phyloP scores from a whole-genome alignment of 345 rosid genomes.

The Turritis glabra region DNA sequence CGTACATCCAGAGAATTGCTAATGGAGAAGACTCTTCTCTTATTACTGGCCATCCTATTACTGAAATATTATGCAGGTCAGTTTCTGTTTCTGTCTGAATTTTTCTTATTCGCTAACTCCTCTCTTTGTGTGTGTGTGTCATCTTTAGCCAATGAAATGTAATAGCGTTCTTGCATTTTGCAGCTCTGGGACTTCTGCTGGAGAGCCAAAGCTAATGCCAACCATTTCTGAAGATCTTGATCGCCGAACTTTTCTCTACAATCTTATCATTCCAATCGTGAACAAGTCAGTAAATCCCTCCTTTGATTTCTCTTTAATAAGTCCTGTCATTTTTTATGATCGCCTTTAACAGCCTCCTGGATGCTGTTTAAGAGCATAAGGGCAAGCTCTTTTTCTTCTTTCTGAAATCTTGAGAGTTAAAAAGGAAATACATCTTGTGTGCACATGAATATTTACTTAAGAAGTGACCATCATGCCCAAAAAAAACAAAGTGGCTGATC shows the following conservation, averaged over 20 bases:
- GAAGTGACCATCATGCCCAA: not conserved
- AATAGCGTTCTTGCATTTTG: conserved; percentile 11
- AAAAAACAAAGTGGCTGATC: conserved; percentile 23
- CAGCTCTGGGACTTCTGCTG: conserved; percentile 97
- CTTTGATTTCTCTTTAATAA: not conserved
- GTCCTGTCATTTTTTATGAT: not conserved
- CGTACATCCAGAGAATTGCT: conserved; percentile 74
- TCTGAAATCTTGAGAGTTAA: not conserved
- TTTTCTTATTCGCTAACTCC: conserved; percentile 69
- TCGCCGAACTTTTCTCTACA: conserved; percentile 84
- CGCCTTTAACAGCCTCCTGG: not conserved
- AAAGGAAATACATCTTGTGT: not conserved
- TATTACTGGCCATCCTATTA: conserved; percentile 69
- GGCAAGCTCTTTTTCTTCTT: conserved; percentile 1
- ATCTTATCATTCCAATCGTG: conserved; percentile 75
- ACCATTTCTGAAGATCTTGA: conserved; percentile 87
- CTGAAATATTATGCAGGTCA: conserved; percentile 83
- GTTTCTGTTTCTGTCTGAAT: conserved; percentile 50
- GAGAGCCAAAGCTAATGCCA: conserved; percentile 94
- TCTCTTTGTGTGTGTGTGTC: conserved; percentile 32
- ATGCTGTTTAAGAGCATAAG: conserved; percentile 2
- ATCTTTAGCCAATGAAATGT: not conserved
- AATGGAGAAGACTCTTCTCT: conserved; percentile 69
- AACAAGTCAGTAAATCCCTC: conserved; percentile 58
- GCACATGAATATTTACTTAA: conserved; percentile 6